These are phyloP conservation scores for Euphorbia pulcherrima DNA, from an alignment of 345 rosid species.

Conservation along the genomic window DNA sequence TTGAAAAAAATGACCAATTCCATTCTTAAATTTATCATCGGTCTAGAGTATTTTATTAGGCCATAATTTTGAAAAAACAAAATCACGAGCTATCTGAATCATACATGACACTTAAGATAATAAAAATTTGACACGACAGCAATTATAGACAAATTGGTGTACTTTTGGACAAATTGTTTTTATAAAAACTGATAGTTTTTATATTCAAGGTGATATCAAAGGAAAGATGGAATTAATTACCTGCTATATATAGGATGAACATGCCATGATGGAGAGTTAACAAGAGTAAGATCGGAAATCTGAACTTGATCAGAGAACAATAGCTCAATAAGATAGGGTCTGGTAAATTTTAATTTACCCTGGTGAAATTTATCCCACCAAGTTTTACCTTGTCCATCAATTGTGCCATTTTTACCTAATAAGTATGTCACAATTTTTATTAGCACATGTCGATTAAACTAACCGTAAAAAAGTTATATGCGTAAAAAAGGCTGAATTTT, in stretches of 20 bases:
- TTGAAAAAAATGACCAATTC: no score
- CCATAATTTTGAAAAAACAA: no score
- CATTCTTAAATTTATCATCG: no score
- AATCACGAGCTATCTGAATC: no score
- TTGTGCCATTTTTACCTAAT: conserved; percentile 56
- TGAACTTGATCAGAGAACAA: conserved; percentile 36
- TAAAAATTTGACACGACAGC: no score
- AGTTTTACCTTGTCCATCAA: conserved; percentile 55
- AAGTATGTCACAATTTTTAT: no score
- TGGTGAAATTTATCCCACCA: conserved; percentile 63
- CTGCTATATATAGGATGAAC: conserved; percentile 61
- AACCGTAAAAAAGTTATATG: neutral
- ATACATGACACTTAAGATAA: no score
- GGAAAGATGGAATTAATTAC: conserved; percentile 19
- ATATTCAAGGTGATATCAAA: no score
- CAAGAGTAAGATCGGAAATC: conserved; percentile 50
- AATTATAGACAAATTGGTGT: no score
- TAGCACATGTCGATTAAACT: neutral
- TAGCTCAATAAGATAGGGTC: conserved; percentile 55
- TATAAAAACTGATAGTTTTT: neutral
- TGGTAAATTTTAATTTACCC: conserved; percentile 32
- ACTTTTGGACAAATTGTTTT: no score
- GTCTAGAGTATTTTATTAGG: no score
- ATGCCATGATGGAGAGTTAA: conserved; percentile 55
- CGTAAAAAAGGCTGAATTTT: neutral